A percentile compares a stretch with the other conserved stretches of the same genome.
Conservation (phyloP, 2,329 filamentous ascomycete species). For the Neofusicoccum sp. region DNA sequence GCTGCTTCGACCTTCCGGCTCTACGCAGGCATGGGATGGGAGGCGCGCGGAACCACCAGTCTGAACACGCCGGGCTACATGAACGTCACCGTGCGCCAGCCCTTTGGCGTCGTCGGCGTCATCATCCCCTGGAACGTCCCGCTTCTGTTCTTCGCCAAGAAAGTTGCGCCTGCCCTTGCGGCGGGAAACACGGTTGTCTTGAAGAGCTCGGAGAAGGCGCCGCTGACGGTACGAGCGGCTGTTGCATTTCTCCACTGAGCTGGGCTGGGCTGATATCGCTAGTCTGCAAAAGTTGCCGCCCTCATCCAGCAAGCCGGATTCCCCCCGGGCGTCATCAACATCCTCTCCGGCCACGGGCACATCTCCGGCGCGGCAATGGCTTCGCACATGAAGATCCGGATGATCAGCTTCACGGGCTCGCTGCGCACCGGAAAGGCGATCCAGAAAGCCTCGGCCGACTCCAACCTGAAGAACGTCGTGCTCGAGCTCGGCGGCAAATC, state of each 20-base stretch:
- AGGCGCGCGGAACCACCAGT: constrained; percentile 30
- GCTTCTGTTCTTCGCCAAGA: constrained; percentile 37
- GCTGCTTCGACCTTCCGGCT: constrained; percentile 36
- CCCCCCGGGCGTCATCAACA: constrained; percentile 73
- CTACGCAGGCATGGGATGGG: constrained; percentile 34
- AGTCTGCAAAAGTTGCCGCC: constrained; percentile 57
- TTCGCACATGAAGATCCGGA: constrained; percentile 67
- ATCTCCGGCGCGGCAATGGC: constrained; percentile 68
- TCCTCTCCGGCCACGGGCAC: constrained; percentile 68
- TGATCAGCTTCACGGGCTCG: constrained; percentile 76
- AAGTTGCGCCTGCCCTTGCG: constrained; percentile 43
- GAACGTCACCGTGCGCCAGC: constrained; percentile 40
- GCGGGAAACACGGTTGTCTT: constrained; percentile 58
- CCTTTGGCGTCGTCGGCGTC: constrained; percentile 41
- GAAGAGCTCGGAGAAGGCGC: constrained; percentile 59
- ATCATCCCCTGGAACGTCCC: constrained; percentile 45
- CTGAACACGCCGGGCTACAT: constrained; percentile 41
- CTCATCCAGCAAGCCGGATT: constrained; percentile 73
- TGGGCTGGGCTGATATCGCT: not conserved
- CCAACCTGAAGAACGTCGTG: constrained; percentile 62
- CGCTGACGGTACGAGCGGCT: constrained; percentile 44
- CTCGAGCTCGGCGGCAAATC: constrained; percentile 62
- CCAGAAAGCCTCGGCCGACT: constrained; percentile 67
- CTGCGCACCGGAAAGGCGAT: constrained; percentile 70
- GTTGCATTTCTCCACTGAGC: not conserved